A percentile compares a stretch with the other conserved stretches of the same genome.
These are phyloP conservation scores for Populus hybrid DNA, from an alignment of 441 rosid species.

Conservation along the genomic window DNA sequence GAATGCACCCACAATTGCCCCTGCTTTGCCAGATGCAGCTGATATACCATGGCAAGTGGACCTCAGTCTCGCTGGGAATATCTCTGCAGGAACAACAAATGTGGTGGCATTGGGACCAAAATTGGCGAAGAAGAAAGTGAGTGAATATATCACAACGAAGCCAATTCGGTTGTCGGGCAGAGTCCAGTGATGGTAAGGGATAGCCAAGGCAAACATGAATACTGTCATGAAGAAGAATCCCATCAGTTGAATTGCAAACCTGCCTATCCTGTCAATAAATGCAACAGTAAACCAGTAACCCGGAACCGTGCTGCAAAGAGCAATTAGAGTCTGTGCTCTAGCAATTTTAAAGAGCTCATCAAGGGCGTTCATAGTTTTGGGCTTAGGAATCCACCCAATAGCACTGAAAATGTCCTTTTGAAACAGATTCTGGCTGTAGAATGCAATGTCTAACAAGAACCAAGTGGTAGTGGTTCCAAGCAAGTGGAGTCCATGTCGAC, in stretches of 20 bases:
- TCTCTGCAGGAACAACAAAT: constrained; percentile 75
- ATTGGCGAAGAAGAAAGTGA: constrained; percentile 78
- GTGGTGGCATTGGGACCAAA: constrained; percentile 81
- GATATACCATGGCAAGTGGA: constrained; percentile 85
- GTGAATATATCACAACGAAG: constrained; percentile 53
- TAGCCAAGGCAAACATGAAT: constrained; percentile 67
- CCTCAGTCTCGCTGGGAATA: constrained; percentile 76
- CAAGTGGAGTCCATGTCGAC: constrained; percentile 60
- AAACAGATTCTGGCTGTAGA: constrained; percentile 65
- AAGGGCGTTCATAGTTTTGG: constrained; percentile 62
- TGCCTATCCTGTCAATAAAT: constrained; percentile 54
- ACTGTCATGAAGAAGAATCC: constrained; percentile 86
- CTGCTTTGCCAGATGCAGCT: constrained; percentile 65
- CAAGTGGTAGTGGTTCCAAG: constrained; percentile 71
- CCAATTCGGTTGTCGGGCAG: constrained; percentile 51
- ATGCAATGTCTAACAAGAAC: constrained; percentile 74
- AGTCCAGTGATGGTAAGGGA: constrained; percentile 73
- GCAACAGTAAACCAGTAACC: constrained; percentile 79
- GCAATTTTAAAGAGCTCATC: constrained; percentile 64
- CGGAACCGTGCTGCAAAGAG: constrained; percentile 68
- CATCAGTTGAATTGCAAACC: constrained; percentile 66
- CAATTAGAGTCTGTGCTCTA: constrained; percentile 69
- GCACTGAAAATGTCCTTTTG: constrained; percentile 79
- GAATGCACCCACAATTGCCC: constrained; percentile 73
- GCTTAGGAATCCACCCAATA: constrained; percentile 64